Evolutionary conservation across 441 rosid genomes (phyloP).

Genomic region (Lepidium campestre): DNA sequence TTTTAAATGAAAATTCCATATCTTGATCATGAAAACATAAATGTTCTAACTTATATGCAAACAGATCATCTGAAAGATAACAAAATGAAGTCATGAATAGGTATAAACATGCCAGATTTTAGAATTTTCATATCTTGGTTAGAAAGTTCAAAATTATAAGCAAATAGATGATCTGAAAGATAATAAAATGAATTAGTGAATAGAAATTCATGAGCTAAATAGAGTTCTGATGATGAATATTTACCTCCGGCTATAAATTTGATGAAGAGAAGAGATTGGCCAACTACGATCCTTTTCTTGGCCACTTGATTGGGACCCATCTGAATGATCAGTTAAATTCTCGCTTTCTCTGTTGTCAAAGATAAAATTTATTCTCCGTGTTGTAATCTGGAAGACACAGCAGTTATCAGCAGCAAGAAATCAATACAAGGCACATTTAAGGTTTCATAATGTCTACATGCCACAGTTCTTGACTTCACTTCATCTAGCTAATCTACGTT

Average conservation of each 20-base stretch:
- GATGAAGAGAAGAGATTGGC: conserved; percentile 90
- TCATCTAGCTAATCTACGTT: background rate
- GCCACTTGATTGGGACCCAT: conserved; percentile 40
- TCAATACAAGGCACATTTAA: conserved; percentile 2
- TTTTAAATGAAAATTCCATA: background rate
- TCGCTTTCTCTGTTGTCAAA: conserved; percentile 57
- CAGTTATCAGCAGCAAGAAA: conserved; percentile 12
- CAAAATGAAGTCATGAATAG: background rate
- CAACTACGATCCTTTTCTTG: conserved; percentile 88
- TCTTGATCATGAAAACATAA: background rate
- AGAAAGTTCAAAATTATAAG: background rate
- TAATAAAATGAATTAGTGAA: background rate
- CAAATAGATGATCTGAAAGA: background rate
- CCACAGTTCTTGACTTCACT: conserved; percentile 13
- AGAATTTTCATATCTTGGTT: background rate
- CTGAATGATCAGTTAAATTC: conserved; percentile 35
- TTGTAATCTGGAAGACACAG: conserved; percentile 64
- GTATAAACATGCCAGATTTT: background rate
- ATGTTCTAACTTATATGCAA: background rate
- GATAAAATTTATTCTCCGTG: conserved; percentile 87
- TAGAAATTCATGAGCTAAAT: conserved; percentile 8
- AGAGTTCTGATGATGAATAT: conserved; percentile 10
- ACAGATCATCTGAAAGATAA: conserved; percentile 2
- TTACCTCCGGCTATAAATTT: conserved; percentile 96
- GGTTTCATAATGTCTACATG: background rate